A percentile compares a stretch with the other conserved stretches of the same genome.
Conservation (phyloP, 345 rosid species). For the Salix suchowensis region DNA sequence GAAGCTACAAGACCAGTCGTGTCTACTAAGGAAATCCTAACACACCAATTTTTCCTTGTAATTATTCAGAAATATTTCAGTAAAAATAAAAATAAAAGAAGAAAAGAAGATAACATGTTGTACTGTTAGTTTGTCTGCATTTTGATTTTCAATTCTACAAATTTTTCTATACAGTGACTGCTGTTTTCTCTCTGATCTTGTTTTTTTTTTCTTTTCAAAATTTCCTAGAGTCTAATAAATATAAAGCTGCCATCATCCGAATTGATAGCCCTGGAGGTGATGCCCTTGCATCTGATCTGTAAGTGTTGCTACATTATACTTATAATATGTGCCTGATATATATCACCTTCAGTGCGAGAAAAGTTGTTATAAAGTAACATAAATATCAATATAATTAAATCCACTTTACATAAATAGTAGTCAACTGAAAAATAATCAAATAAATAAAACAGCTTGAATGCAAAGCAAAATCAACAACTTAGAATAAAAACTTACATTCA, state of each 20-base stretch:
- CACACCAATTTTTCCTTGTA: too few relatives aligned
- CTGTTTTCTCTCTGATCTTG: slow-evolving; percentile 2
- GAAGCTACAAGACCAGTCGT: too few relatives aligned
- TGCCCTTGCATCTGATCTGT: slow-evolving; percentile 98
- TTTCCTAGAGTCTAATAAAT: slow-evolving; percentile 61
- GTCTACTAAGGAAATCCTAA: too few relatives aligned
- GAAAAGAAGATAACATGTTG: not conserved
- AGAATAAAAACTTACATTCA: too few relatives aligned
- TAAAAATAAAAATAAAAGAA: too few relatives aligned
- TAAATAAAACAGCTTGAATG: too few relatives aligned
- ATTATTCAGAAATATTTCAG: too few relatives aligned
- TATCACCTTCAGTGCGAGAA: too few relatives aligned
- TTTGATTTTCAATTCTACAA: not conserved
- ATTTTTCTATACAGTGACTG: not conserved
- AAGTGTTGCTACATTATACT: slow-evolving; percentile 44
- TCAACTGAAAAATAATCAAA: too few relatives aligned
- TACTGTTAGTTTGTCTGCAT: not conserved
- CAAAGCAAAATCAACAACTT: too few relatives aligned
- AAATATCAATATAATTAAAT: too few relatives aligned
- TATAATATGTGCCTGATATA: not conserved
- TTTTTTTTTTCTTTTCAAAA: not conserved
- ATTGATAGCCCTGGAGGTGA: slow-evolving; percentile 99
- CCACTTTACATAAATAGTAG: too few relatives aligned
- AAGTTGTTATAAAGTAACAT: not conserved
- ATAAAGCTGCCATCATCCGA: slow-evolving; percentile 81